These are phyloP conservation scores for Axilococcus clingmanii DNA, from an alignment of 139 green algal species.

Conservation along the genomic window DNA sequence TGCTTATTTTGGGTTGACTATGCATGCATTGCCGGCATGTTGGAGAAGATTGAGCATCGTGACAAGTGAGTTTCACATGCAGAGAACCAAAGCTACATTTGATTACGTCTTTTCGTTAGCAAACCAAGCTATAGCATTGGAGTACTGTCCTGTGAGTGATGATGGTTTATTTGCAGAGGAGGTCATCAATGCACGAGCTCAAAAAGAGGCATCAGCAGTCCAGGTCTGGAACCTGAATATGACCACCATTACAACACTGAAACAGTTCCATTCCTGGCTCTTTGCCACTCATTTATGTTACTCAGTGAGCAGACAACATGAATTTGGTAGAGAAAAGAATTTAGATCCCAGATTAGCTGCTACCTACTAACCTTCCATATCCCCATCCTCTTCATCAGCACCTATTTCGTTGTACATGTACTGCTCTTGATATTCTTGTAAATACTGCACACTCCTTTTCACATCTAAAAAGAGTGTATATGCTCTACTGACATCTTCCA, in stretches of 20 bases:
- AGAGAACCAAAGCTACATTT: conserved; percentile 54
- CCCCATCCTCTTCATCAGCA: conserved; percentile 1
- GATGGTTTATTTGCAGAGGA: conserved; percentile 38
- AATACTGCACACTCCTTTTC: conserved; percentile 70
- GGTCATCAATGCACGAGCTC: conserved; percentile 27
- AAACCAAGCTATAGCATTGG: background rate
- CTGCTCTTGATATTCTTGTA: conserved; percentile 92
- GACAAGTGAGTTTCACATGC: conserved; percentile 76
- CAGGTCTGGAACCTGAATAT: conserved; percentile 34
- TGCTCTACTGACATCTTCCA: conserved; percentile 87
- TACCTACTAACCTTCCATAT: conserved; percentile 13
- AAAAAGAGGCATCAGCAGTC: conserved; percentile 41
- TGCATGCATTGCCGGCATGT: conserved; percentile 61
- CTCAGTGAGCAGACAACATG: conserved; percentile 44
- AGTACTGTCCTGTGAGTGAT: conserved; percentile 28
- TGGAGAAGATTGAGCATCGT: conserved; percentile 53
- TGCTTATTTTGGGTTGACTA: conserved; percentile 66
- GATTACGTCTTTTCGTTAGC: conserved; percentile 38
- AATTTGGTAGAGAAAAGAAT: conserved; percentile 13
- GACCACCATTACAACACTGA: conserved; percentile 12
- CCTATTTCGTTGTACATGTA: conserved; percentile 97
- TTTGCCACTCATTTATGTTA: conserved; percentile 68
- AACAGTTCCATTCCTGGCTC: conserved; percentile 56
- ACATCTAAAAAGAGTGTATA: conserved; percentile 97
- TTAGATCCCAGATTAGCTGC: background rate